These are phyloP conservation scores for Candida coleopterorum DNA, from an alignment of 805 yeast genomes.

Conservation along the genomic window DNA sequence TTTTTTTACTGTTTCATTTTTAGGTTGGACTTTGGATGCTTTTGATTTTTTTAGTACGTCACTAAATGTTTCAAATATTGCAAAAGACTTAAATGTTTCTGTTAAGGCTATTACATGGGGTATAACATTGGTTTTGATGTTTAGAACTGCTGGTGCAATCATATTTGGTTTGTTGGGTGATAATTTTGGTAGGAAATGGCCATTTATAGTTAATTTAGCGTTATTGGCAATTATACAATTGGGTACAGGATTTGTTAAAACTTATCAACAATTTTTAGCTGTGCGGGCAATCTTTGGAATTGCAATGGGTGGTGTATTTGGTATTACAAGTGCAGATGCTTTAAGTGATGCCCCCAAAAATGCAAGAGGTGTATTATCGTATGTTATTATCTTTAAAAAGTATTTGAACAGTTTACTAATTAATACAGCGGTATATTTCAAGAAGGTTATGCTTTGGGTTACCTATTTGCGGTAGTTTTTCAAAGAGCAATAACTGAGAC, in stretches of 20 bases:
- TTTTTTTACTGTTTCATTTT: slow-evolving; percentile 53
- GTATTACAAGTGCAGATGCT: slow-evolving; percentile 61
- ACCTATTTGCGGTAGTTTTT: slow-evolving; percentile 60
- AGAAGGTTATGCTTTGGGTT: slow-evolving; percentile 62
- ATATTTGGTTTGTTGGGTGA: slow-evolving; percentile 61
- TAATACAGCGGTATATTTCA: slow-evolving; percentile 43
- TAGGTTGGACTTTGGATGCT: slow-evolving; percentile 71
- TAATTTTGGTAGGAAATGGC: slow-evolving; percentile 63
- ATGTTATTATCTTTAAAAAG: background rate
- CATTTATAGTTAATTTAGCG: slow-evolving; percentile 48
- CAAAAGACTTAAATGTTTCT: slow-evolving; percentile 39
- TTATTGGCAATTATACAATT: slow-evolving; percentile 52
- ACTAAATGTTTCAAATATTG: slow-evolving; percentile 48
- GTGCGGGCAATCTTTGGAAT: slow-evolving; percentile 64
- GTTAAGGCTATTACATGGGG: slow-evolving; percentile 65
- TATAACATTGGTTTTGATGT: slow-evolving; percentile 65
- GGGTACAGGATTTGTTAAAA: slow-evolving; percentile 62
- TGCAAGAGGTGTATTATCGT: slow-evolving; percentile 55
- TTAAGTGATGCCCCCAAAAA: slow-evolving; percentile 58
- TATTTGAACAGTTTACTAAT: too few species aligned
- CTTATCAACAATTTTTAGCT: slow-evolving; percentile 53
- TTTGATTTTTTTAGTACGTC: slow-evolving; percentile 66
- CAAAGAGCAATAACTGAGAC: slow-evolving; percentile 48
- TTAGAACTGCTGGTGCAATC: slow-evolving; percentile 67
- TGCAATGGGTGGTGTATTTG: slow-evolving; percentile 70